phyloP scores from a whole-genome alignment of 129 eudicot species.

The Flaveria brownii region DNA sequence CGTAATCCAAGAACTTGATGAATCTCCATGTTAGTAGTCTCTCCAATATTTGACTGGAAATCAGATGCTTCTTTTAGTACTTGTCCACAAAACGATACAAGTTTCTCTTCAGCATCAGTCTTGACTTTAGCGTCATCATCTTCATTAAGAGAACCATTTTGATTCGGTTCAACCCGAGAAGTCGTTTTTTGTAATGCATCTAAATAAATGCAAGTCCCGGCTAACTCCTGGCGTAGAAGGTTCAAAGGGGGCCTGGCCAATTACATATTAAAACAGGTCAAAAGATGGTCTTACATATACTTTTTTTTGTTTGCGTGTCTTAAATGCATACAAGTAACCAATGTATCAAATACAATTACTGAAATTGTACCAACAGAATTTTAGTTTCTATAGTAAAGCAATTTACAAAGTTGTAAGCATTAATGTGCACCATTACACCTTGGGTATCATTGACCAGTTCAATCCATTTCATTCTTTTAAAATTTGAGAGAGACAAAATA shows the following conservation, averaged over 20 bases:
- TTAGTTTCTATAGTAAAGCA: neutral
- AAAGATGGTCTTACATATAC: neutral
- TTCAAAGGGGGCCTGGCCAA: constrained; percentile 87
- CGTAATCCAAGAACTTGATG: constrained; percentile 94
- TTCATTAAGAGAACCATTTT: constrained; percentile 33
- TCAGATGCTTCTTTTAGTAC: constrained; percentile 94
- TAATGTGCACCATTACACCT: neutral
- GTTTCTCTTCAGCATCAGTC: constrained; percentile 75
- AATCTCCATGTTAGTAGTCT: constrained; percentile 72
- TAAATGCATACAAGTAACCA: neutral
- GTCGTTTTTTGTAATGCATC: constrained; percentile 89
- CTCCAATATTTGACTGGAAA: constrained; percentile 79
- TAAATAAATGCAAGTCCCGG: constrained; percentile 82
- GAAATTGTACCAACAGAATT: neutral
- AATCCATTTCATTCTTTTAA: neutral
- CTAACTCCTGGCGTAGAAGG: constrained; percentile 93
- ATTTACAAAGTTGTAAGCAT: neutral
- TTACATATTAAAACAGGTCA: constrained; percentile 9
- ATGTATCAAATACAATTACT: neutral
- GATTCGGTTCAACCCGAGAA: constrained; percentile 36
- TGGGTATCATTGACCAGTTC: neutral
- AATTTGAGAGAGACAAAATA: neutral
- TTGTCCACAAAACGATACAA: constrained; percentile 85
- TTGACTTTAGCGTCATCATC: constrained; percentile 32
- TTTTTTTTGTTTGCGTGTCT: too few species aligned